These are phyloP conservation scores for Stachybotrys elegans DNA, from an alignment of 2,329 filamentous ascomycete species.

Conservation along the genomic window DNA sequence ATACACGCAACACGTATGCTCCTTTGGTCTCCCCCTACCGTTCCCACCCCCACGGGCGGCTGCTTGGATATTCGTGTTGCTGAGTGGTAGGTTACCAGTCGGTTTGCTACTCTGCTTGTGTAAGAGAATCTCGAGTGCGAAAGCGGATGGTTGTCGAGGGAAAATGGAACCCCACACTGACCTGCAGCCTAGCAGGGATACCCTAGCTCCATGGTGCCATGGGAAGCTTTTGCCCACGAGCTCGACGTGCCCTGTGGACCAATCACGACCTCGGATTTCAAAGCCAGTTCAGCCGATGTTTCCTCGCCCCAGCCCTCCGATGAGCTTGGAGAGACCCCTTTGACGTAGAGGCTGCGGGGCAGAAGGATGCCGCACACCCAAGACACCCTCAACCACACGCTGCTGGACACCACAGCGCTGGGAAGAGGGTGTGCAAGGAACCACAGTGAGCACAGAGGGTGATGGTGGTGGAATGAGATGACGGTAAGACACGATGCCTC, in stretches of 20 bases:
- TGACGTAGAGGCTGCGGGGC: conserved; percentile 24
- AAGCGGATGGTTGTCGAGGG: conserved; percentile 17
- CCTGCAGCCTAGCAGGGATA: conserved; percentile 8
- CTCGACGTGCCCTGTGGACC: conserved; percentile 10
- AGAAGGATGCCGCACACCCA: too few relatives aligned
- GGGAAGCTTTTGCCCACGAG: background rate
- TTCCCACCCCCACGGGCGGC: too few relatives aligned
- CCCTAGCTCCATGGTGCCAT: conserved; percentile 1
- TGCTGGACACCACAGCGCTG: too few relatives aligned
- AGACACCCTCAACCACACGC: too few relatives aligned
- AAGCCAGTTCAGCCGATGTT: conserved; percentile 25
- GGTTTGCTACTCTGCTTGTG: conserved; percentile 30
- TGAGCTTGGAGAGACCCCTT: conserved; percentile 13
- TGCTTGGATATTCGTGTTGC: too few relatives aligned
- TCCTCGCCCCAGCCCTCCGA: conserved; percentile 17
- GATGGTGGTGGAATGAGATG: too few relatives aligned
- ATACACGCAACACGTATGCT: too few relatives aligned
- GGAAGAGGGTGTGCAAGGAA: too few relatives aligned
- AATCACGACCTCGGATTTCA: conserved; percentile 24
- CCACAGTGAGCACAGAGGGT: too few relatives aligned
- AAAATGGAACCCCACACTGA: conserved; percentile 20
- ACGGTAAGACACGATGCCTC: too few relatives aligned
- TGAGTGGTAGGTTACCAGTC: conserved; percentile 12
- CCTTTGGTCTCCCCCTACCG: too few relatives aligned
- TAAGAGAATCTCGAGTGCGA: conserved; percentile 26